phyloP scores from a whole-genome alignment of 1,139 yeast genomes.

The Yarrowia galli region DNA sequence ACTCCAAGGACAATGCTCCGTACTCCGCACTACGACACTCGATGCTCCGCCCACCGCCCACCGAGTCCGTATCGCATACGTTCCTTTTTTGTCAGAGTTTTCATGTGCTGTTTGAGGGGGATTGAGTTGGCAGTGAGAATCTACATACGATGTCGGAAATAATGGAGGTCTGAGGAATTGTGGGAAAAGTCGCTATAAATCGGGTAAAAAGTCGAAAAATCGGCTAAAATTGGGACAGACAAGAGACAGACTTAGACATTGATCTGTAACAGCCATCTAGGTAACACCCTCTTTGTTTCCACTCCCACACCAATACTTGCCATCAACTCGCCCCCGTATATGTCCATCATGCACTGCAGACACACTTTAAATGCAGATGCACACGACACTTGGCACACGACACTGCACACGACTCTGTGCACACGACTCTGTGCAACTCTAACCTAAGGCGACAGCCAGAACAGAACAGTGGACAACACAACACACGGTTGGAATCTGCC shows the following conservation, averaged over 20 bases:
- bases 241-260: no score
- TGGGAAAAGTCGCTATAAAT: neutral
- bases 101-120: neutral
- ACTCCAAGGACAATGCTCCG: no score
- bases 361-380: neutral
- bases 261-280: no score
- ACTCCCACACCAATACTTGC: no score
- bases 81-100: neutral
- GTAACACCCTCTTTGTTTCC: no score
- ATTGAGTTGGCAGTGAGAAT: neutral
- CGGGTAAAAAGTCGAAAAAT: neutral
- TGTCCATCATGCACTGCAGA: no score
- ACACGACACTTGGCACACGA: conserved; percentile 14
- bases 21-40: no score
- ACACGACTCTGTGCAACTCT: conserved; percentile 8
- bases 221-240: neutral
- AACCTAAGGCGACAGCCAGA: neutral
- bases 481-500: no score
- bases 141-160: neutral
- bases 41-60: neutral
- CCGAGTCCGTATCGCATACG: conserved; percentile 5
- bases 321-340: no score
- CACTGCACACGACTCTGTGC: conserved; percentile 9
- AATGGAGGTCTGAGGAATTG: neutral
- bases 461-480: no score